These are phyloP conservation scores for Tolypocladium sp. DNA, from an alignment of 2,329 filamentous ascomycete species.

Conservation along the genomic window DNA sequence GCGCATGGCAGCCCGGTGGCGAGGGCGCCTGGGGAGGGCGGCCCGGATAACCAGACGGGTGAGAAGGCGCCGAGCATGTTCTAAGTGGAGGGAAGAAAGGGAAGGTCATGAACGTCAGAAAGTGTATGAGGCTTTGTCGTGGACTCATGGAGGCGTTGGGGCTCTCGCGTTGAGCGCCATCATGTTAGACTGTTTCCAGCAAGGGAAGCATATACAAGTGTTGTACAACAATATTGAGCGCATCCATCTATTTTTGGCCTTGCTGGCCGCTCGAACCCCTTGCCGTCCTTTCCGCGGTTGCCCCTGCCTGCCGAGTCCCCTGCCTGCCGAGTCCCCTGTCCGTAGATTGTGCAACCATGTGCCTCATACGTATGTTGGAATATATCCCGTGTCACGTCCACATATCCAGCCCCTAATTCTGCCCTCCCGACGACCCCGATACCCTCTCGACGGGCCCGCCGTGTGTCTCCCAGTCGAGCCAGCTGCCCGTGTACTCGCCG, in stretches of 20 bases:
- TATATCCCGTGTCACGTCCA: no score
- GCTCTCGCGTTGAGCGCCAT: neutral
- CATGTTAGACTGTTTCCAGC: neutral
- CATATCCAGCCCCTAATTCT: neutral
- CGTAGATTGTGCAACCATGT: neutral
- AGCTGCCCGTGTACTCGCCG: slow-evolving; percentile 66
- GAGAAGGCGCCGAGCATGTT: slow-evolving; percentile 12
- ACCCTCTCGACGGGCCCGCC: slow-evolving; percentile 47
- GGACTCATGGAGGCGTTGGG: neutral
- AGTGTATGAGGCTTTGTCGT: neutral
- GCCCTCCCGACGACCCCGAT: neutral
- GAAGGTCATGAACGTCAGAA: slow-evolving; percentile 3
- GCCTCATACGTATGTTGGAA: neutral
- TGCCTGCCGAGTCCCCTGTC: neutral
- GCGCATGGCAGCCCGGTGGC: slow-evolving; percentile 56
- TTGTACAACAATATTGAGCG: slow-evolving; percentile 9
- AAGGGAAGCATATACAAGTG: neutral
- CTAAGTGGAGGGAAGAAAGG: slow-evolving; percentile 1
- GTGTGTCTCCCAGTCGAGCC: slow-evolving; percentile 71
- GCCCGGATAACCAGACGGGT: slow-evolving; percentile 10
- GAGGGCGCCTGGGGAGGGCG: slow-evolving; percentile 25
- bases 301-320: neutral
- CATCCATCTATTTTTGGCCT: slow-evolving; percentile 6
- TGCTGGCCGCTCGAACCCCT: neutral
- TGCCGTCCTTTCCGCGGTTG: no score